Evolutionary conservation across 768 basidiomycete species (phyloP), one percentile per base, ranked within the genome.

Genomic region (Austroboletus festivus): DNA sequence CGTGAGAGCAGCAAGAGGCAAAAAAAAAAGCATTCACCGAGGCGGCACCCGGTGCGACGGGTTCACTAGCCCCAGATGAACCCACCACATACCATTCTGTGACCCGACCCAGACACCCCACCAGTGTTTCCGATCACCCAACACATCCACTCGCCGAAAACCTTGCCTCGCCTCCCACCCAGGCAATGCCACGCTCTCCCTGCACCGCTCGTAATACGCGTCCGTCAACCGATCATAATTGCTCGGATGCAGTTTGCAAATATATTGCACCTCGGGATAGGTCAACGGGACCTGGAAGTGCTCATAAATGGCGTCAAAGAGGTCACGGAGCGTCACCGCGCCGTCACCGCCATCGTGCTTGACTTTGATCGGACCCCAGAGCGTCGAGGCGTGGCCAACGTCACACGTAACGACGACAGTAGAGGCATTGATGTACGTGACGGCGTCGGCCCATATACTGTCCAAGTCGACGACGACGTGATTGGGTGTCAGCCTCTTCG

Each of bases 361-460:
- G 42, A 82, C 56, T 33, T 71, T 50, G 48, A 83, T 72, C 1
- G 76, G 75, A 2, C 79, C 78, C 83, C 84, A 75, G 35, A 65
- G 58, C 4, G 53, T 53, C 4, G 57, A 55, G 59, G 64, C 54
- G 49, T 54, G 21, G 10, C 54, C 60, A 12, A 52, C 31, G 28
- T 60, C 58, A 38, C 63, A 62, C 4, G 50, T 48, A 13, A 73
- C 59, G 15, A 58, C 35, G 42, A 72, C 21, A 11, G 23, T 58
- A 4, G 50, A 38, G 1, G 57, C 51, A 0, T 54, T 38, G 18
- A 64, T 65, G 15, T 54, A 35, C 7, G 67, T 68, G 38, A 60
- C 52, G 0, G 54, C 7, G 11, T 65, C 38, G 0, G 24, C 44
- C 54, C 55, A 50, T 31, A 61, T 50, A 18, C 46, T 26, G 3